These are phyloP conservation scores for Ambrosiella cleistominuta DNA, from an alignment of 2,329 filamentous ascomycete species.

Conservation along the genomic window DNA sequence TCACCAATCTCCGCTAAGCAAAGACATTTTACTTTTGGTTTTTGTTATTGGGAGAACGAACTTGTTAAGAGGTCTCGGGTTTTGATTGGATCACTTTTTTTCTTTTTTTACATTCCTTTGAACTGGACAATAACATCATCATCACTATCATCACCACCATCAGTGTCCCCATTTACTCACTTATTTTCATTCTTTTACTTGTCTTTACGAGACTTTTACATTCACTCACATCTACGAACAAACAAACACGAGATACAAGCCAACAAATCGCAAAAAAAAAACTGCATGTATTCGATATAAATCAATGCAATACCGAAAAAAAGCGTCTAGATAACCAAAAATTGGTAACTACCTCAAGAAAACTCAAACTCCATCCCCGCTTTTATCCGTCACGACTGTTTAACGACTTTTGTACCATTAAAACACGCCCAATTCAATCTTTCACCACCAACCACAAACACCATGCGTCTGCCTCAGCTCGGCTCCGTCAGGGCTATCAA, in stretches of 20 bases:
- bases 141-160: background rate
- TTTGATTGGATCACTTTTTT: background rate
- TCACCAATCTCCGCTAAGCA: background rate
- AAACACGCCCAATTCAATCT: no score
- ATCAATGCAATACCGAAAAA: background rate
- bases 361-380: background rate
- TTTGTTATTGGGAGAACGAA: background rate
- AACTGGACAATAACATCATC: background rate
- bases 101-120: background rate
- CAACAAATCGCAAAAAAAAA: background rate
- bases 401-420: no score
- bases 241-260: background rate
- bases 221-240: background rate
- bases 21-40: conserved; percentile 1
- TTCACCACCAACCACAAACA: no score
- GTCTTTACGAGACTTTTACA: background rate
- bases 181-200: background rate
- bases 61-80: background rate
- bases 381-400: no score
- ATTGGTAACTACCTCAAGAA: background rate
- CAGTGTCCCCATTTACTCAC: background rate
- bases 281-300: background rate
- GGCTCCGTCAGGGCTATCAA: background rate
- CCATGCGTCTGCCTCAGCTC: conserved; percentile 1
- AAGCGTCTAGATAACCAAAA: no score